phyloP scores from a whole-genome alignment of 2,329 filamentous ascomycete species.

The Xylaria multiplex region DNA sequence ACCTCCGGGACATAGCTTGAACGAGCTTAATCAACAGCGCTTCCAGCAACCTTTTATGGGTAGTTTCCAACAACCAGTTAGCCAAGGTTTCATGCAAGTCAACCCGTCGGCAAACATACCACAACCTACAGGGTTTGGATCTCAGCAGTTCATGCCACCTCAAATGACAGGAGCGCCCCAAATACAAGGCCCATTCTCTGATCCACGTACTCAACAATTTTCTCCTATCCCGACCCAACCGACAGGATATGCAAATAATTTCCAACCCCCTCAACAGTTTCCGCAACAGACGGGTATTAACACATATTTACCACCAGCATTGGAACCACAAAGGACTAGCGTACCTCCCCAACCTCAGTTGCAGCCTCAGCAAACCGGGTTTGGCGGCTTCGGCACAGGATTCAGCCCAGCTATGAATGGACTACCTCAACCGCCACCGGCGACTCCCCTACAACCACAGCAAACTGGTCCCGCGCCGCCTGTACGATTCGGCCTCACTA shows the following conservation, averaged over 20 bases:
- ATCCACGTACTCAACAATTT: conserved; percentile 56
- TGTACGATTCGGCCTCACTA: conserved; percentile 84
- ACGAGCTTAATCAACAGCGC: conserved; percentile 74
- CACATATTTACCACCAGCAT: conserved; percentile 65
- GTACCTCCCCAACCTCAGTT: conserved; percentile 55
- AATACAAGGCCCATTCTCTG: conserved; percentile 55
- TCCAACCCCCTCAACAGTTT: conserved; percentile 50
- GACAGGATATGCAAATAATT: conserved; percentile 66
- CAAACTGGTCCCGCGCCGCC: conserved; percentile 87
- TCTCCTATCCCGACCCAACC: conserved; percentile 67
- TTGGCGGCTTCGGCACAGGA: conserved; percentile 58
- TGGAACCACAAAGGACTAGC: conserved; percentile 70
- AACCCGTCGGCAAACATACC: conserved; percentile 50
- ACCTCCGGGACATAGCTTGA: conserved; percentile 78
- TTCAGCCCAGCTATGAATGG: conserved; percentile 60
- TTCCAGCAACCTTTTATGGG: conserved; percentile 68
- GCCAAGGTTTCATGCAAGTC: conserved; percentile 54
- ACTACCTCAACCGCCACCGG: conserved; percentile 65
- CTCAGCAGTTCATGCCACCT: conserved; percentile 57
- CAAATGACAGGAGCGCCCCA: conserved; percentile 54
- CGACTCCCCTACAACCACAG: conserved; percentile 75
- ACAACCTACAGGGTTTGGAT: conserved; percentile 52
- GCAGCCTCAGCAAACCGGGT: conserved; percentile 61
- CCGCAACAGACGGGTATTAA: conserved; percentile 67
- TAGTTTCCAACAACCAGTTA: conserved; percentile 54